A percentile compares a stretch with the other conserved stretches of the same genome.
phyloP scores from a whole-genome alignment of 2,329 filamentous ascomycete genomes.

The Dactylellina cionopaga region DNA sequence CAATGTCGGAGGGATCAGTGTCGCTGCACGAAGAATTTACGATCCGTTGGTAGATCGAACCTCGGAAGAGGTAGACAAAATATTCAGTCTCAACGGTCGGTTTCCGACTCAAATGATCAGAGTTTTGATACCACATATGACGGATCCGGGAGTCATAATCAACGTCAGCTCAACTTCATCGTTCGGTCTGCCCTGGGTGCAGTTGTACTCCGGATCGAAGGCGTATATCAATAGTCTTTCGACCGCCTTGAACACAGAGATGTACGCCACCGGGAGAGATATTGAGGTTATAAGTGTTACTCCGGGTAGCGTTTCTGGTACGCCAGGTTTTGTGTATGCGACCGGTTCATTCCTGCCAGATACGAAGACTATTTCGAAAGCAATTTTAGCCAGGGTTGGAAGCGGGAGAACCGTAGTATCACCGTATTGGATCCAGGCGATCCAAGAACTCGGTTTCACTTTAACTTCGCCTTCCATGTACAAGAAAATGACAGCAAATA shows the following conservation, averaged over 20 bases:
- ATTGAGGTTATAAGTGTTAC: slow-evolving; percentile 40
- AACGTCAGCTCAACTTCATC: slow-evolving; percentile 32
- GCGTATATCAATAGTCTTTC: slow-evolving; percentile 39
- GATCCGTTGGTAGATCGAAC: slow-evolving; percentile 20
- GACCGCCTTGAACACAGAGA: slow-evolving; percentile 32
- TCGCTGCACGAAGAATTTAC: slow-evolving; percentile 12
- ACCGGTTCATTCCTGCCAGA: slow-evolving; percentile 3
- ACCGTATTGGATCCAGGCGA: slow-evolving; percentile 35
- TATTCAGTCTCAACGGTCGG: slow-evolving; percentile 35
- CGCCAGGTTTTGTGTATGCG: slow-evolving; percentile 22
- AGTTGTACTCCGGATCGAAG: slow-evolving; percentile 29
- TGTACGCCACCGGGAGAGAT: slow-evolving; percentile 35
- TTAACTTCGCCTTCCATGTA: slow-evolving; percentile 21
- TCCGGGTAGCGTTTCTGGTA: slow-evolving; percentile 22
- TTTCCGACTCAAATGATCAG: slow-evolving; percentile 38
- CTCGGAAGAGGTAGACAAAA: slow-evolving; percentile 21
- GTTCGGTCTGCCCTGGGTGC: slow-evolving; percentile 36
- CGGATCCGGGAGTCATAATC: slow-evolving; percentile 35
- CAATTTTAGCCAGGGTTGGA: slow-evolving; percentile 37
- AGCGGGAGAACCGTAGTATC: slow-evolving; percentile 14
- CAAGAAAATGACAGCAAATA: slow-evolving; percentile 20
- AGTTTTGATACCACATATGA: slow-evolving; percentile 32
- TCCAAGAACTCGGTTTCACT: slow-evolving; percentile 24
- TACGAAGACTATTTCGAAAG: slow-evolving; percentile 24
- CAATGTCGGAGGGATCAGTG: slow-evolving; percentile 26